Percentiles rank a stretch among this genome's conserved stretches.
phyloP scores from a whole-genome alignment of 345 rosid genomes.

The Nephelium lappaceum region DNA sequence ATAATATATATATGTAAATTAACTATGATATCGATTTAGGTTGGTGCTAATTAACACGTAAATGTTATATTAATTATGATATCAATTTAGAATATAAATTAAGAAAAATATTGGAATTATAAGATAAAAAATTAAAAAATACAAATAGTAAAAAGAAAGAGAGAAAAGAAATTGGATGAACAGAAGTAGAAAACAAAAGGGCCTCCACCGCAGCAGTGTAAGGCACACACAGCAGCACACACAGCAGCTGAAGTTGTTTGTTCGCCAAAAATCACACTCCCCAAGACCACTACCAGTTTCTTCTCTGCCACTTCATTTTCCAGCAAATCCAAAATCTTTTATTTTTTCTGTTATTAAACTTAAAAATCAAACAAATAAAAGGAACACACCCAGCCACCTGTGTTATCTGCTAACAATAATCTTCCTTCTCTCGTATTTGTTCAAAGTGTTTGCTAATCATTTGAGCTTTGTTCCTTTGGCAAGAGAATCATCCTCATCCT shows the following conservation, averaged over 20 bases:
- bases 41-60: too few species aligned
- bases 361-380: neutral
- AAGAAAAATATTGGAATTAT: too few species aligned
- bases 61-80: too few species aligned
- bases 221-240: conserved; percentile 22
- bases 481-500: neutral
- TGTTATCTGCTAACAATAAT: too few species aligned
- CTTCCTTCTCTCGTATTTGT: neutral
- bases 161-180: neutral
- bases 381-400: neutral
- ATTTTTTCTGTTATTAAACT: neutral
- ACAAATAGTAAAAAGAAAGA: neutral
- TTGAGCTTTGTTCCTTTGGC: neutral
- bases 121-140: too few species aligned
- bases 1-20: too few species aligned
- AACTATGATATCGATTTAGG: too few species aligned
- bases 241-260: conserved; percentile 1
- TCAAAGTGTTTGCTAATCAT: conserved; percentile 2
- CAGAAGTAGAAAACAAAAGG: conserved; percentile 3
- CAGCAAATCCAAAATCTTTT: conserved; percentile 29
- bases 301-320: conserved; percentile 37
- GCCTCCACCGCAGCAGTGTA: neutral
- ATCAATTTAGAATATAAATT: too few species aligned
- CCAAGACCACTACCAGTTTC: conserved; percentile 28
- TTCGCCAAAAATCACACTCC: conserved; percentile 31